Base-by-base conservation (phyloP, 768 basidiomycete species). In the Tricholoma sp. region DNA sequence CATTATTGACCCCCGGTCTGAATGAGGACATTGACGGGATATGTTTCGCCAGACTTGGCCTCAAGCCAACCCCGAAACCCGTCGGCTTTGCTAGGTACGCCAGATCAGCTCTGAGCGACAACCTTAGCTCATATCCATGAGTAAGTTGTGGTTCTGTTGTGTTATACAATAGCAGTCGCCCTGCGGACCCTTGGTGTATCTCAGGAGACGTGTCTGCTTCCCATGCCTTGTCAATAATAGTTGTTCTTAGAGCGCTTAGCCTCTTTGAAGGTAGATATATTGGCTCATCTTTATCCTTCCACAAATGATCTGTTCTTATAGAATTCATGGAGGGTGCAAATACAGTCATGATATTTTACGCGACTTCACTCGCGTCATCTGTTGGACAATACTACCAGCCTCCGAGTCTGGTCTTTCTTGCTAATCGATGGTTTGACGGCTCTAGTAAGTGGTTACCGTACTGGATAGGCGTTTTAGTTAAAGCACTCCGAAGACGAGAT, bases 321-420 rank as follows among this genome's bases (percentile, higher is more conserved):
- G 93, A 90, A 37, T 75, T 84, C 4, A 79, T 85, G 52, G 84
- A 86, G 52, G 78, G 77, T 27, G 86, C 87, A 14, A 86, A 82
- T 59, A 85, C 87, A 0, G 83, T 91, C 19, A 86, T 89, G 59
- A 79, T 87, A 0, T 96, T 91, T 68, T 97, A 94, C 69, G 79
- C 87, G 0, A 81, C 86, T 0, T 86, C 89, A 2, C 74, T 98
- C 27, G 77, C 81, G 0, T 74, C 80, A 16, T 73, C 73, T 7
- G 79, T 91, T 11, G 91, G 91, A 1, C 63, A 74, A 0, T 66
- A 69, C 2, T 95, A 85, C 64, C 76, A 83, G 53, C 68, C 82
- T 5, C 89, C 95, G 0, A 86, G 84, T 59, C 75, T 97, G 5
- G 78, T 84, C 2, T 85, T 82, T 63, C 77, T 97, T 45, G 91